These are phyloP conservation scores for Fusarium continuum DNA, from an alignment of 2,329 filamentous ascomycete species.

Conservation along the genomic window DNA sequence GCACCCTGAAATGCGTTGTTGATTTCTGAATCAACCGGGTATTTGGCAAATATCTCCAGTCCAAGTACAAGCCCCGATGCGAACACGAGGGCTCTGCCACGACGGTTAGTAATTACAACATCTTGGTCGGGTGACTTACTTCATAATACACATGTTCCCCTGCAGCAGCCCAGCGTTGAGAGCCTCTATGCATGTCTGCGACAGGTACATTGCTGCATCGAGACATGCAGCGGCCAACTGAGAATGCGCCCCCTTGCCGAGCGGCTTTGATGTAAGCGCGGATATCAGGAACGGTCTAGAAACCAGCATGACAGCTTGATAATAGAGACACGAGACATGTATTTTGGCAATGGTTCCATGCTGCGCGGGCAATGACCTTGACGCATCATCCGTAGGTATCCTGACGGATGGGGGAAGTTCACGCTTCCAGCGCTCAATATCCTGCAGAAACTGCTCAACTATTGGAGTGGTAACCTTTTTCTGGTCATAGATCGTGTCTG, in stretches of 20 bases:
- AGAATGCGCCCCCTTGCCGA: slow-evolving; percentile 41
- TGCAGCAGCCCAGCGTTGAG: slow-evolving; percentile 55
- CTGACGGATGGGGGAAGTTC: slow-evolving; percentile 51
- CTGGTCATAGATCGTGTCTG: slow-evolving; percentile 54
- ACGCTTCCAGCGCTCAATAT: slow-evolving; percentile 57
- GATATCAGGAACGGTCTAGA: slow-evolving; percentile 65
- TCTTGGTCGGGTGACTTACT: slow-evolving; percentile 51
- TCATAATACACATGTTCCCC: slow-evolving; percentile 67
- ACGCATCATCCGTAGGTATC: slow-evolving; percentile 11
- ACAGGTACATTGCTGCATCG: slow-evolving; percentile 64
- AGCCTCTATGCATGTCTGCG: slow-evolving; percentile 62
- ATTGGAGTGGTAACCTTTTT: slow-evolving; percentile 43
- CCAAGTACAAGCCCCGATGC: slow-evolving; percentile 66
- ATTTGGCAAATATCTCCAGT: slow-evolving; percentile 63
- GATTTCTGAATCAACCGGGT: slow-evolving; percentile 55
- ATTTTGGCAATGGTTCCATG: slow-evolving; percentile 58
- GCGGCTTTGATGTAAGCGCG: slow-evolving; percentile 52
- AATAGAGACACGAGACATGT: slow-evolving; percentile 66
- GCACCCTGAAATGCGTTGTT: slow-evolving; percentile 60
- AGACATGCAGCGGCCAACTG: slow-evolving; percentile 62
- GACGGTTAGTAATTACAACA: neutral
- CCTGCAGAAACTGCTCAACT: slow-evolving; percentile 53
- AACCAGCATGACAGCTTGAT: slow-evolving; percentile 66
- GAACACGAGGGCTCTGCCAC: slow-evolving; percentile 60
- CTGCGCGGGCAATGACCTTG: slow-evolving; percentile 3